Evolutionary conservation across 2,329 filamentous ascomycete genomes (phyloP).

Genomic region (Scytalidium sp.): DNA sequence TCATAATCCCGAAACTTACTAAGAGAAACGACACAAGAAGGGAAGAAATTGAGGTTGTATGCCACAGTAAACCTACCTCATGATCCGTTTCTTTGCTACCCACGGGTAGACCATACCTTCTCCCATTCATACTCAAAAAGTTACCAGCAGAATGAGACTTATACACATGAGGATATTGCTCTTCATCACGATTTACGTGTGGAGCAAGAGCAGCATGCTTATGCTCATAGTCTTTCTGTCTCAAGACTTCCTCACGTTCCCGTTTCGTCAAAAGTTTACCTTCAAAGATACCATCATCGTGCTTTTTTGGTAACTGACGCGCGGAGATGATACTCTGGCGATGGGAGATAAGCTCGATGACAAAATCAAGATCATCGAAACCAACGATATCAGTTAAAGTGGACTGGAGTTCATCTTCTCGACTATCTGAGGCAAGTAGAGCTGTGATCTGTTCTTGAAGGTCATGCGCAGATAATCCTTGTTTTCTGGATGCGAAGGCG

Average conservation of each 20-base stretch:
- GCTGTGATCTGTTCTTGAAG: conserved; percentile 76
- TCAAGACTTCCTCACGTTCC: conserved; percentile 76
- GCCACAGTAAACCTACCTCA: conserved; percentile 28
- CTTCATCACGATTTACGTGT: conserved; percentile 65
- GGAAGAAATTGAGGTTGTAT: not conserved
- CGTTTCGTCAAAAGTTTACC: conserved; percentile 67
- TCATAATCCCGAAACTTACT: not conserved
- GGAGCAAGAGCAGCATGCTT: conserved; percentile 72
- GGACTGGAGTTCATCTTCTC: conserved; percentile 88
- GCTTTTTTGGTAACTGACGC: conserved; percentile 28
- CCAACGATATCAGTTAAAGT: conserved; percentile 86
- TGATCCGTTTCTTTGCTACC: conserved; percentile 71
- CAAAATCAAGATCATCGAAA: conserved; percentile 89
- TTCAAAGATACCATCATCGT: conserved; percentile 39
- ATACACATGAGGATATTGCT: conserved; percentile 92
- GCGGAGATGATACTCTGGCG: conserved; percentile 63
- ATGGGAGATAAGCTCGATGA: conserved; percentile 84
- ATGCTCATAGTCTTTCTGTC: conserved; percentile 75
- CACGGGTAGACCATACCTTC: conserved; percentile 76
- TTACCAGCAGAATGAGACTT: conserved; percentile 81
- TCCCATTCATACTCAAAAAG: conserved; percentile 73
- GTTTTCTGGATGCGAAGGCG: conserved; percentile 60
- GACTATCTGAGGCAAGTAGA: conserved; percentile 62
- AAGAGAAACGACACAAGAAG: no score
- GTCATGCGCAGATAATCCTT: conserved; percentile 65